phyloP scores from a whole-genome alignment of 441 rosid species.

The Brassica hybrid region DNA sequence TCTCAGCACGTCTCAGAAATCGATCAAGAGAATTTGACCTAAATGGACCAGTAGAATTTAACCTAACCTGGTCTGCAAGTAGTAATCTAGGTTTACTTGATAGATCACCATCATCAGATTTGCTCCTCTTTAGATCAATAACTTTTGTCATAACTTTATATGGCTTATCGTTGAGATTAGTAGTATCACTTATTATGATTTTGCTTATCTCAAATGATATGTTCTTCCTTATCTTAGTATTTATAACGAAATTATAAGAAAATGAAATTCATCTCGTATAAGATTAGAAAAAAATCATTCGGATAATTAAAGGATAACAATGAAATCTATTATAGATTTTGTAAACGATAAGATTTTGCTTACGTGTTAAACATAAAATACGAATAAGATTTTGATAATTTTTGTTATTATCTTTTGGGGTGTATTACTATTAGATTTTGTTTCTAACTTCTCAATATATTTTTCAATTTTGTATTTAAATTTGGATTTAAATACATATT shows the following conservation, averaged over 20 bases:
- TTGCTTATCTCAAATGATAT: too few species aligned
- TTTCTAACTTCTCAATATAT: not conserved
- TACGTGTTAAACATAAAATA: not conserved
- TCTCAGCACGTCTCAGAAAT: constrained; percentile 30
- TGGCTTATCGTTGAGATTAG: not conserved
- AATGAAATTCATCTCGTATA: not conserved
- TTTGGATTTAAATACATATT: too few species aligned
- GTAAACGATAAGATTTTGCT: not conserved
- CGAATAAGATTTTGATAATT: not conserved
- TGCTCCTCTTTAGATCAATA: too few species aligned
- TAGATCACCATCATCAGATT: constrained; percentile 14
- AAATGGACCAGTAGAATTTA: too few species aligned
- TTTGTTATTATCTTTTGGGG: not conserved
- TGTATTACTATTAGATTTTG: not conserved
- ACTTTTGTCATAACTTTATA: not conserved
- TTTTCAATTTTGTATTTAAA: not conserved
- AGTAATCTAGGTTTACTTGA: constrained; percentile 6
- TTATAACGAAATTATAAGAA: not conserved
- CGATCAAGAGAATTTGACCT: constrained; percentile 25
- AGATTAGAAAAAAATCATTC: not conserved
- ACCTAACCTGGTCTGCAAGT: not conserved
- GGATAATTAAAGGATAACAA: too few species aligned
- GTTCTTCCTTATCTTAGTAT: not conserved
- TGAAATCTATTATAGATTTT: not conserved
- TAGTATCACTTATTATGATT: not conserved